Percentiles rank a stretch among this genome's conserved stretches.
These are phyloP conservation scores for Trichoderma atrobrunneum DNA, from an alignment of 2,329 filamentous ascomycete species.

Conservation along the genomic window DNA sequence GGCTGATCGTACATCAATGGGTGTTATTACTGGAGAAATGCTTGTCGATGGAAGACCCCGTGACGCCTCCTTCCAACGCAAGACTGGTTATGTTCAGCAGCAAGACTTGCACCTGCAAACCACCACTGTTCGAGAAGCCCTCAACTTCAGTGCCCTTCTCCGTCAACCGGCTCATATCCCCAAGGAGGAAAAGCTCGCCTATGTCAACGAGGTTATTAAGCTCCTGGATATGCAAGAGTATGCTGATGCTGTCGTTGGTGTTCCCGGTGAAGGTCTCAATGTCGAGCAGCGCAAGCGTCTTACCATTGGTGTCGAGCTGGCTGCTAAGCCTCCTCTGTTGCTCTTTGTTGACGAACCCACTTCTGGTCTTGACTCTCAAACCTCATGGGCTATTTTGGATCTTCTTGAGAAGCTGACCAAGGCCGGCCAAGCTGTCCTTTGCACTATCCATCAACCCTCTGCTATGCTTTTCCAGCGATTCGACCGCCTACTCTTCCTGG, in stretches of 20 bases:
- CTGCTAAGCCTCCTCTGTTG: conserved; percentile 83
- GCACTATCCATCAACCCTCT: conserved; percentile 96
- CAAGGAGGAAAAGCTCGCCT: conserved; percentile 74
- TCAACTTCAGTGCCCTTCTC: conserved; percentile 81
- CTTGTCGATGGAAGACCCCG: conserved; percentile 61
- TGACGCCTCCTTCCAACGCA: conserved; percentile 82
- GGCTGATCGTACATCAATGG: conserved; percentile 82
- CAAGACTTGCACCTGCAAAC: conserved; percentile 86
- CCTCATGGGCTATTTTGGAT: conserved; percentile 87
- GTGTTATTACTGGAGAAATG: conserved; percentile 84
- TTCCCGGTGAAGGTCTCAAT: conserved; percentile 81
- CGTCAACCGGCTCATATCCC: conserved; percentile 77
- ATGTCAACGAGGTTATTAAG: conserved; percentile 88
- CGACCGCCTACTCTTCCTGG: conserved; percentile 75
- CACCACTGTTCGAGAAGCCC: conserved; percentile 81
- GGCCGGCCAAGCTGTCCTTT: conserved; percentile 88
- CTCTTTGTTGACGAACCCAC: conserved; percentile 95
- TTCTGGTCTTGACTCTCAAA: conserved; percentile 89
- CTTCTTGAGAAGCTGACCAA: conserved; percentile 87
- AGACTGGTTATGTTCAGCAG: conserved; percentile 89
- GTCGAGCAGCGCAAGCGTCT: conserved; percentile 71
- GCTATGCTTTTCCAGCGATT: conserved; percentile 93
- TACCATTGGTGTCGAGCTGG: conserved; percentile 94
- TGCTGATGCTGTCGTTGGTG: conserved; percentile 85
- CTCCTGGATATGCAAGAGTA: conserved; percentile 88